Evolutionary conservation across 2,329 filamentous ascomycete species (phyloP).

Genomic region (Pseudogymnoascus sp.): DNA sequence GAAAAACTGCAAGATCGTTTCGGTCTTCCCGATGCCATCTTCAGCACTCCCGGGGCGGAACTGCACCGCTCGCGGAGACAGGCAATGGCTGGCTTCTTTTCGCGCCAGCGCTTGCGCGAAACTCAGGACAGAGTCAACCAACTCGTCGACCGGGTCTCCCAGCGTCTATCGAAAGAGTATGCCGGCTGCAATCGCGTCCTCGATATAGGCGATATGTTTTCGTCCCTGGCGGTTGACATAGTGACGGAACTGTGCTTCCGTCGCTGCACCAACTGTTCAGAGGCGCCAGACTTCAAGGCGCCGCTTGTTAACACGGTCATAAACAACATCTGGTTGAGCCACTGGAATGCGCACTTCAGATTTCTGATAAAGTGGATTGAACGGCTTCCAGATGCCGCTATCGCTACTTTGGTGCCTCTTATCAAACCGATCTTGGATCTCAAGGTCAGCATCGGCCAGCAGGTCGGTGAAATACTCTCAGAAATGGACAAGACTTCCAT

Average conservation of each 20-base stretch:
- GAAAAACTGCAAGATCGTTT: background rate
- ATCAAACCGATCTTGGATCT: background rate
- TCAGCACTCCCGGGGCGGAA: background rate
- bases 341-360: background rate
- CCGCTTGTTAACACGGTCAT: background rate
- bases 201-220: slow-evolving; percentile 10
- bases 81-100: background rate
- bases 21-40: background rate
- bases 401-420: background rate
- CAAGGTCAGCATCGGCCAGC: background rate
- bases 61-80: background rate
- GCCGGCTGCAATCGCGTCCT: background rate
- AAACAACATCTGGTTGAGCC: background rate
- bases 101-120: background rate
- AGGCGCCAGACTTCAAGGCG: background rate
- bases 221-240: slow-evolving; percentile 10
- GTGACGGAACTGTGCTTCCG: background rate
- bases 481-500: background rate
- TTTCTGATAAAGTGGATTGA: background rate
- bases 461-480: background rate
- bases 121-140: background rate
- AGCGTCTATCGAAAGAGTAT: background rate
- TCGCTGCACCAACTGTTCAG: background rate
- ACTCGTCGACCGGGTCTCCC: background rate
- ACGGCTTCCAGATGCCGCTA: background rate